phyloP scores from a whole-genome alignment of 345 rosid species.

The Eucalyptus regnans region DNA sequence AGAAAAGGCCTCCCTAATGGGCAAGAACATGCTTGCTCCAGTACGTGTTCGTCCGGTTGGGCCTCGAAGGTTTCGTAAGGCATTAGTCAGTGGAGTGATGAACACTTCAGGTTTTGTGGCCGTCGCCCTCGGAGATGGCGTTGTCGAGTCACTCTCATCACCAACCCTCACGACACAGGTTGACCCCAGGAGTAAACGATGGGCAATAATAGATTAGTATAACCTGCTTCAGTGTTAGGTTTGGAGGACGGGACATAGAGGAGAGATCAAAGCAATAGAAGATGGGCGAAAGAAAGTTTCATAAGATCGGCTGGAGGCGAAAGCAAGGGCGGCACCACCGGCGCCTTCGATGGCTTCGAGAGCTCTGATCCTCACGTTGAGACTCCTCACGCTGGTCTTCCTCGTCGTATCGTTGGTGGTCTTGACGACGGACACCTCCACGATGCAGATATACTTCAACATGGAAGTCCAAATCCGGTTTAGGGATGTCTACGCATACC shows the following conservation, averaged over 20 bases:
- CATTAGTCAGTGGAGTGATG: background rate
- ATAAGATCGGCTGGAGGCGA: background rate
- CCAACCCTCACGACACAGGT: background rate
- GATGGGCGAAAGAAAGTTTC: background rate
- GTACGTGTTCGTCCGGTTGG: background rate
- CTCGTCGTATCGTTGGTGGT: background rate
- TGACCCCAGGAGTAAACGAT: background rate
- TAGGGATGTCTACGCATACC: constrained; percentile 6
- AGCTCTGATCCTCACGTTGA: background rate
- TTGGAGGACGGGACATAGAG: background rate
- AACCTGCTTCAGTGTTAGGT: background rate
- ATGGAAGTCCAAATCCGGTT: background rate
- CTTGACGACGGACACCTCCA: background rate
- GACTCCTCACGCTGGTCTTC: background rate
- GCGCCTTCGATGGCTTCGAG: background rate
- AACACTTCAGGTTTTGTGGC: background rate
- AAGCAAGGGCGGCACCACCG: background rate
- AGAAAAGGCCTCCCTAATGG: background rate
- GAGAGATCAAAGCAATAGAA: background rate
- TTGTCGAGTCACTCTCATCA: background rate
- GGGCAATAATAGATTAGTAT: background rate
- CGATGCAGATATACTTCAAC: background rate
- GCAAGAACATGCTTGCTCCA: background rate
- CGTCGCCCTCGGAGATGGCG: background rate
- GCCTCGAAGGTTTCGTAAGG: background rate